Base-by-base conservation (phyloP, 352 stramenopile genomes). In the Phytophthora syringae region DNA sequence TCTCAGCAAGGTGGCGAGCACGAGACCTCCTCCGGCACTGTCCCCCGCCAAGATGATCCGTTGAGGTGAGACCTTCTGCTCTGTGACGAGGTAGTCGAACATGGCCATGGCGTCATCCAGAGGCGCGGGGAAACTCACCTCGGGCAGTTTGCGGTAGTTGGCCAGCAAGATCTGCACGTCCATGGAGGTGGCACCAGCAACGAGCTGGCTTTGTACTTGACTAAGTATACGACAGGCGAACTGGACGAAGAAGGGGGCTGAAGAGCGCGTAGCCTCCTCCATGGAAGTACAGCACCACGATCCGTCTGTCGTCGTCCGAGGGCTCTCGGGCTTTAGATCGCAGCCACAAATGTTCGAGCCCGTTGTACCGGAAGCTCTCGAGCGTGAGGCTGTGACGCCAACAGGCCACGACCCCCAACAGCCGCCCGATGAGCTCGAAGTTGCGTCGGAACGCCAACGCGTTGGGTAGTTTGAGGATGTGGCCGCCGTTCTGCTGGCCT, bases 91-190 rank as follows among this genome's bases (percentile, higher is more conserved):
- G 54, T 84, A 78, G 50, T 86, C 57, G 50, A 72, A 83, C 66
- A 82, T 85, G 36, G 36, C 28, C 30, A 82, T 60, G 15, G 79
- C 75, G 56, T 90, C 81, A 43, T 90, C 67, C 20, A 80, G 57
- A 30, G 78, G 79, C 0, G 60, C 24, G 0, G 81, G 81, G 57
- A 81, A 88, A 10, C 54, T 27, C 12, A 68, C 50, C 37, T 86
- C 73, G 5, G 79, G 77, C 16, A 81, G 60, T 60, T 88, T 90
- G n/a, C 79, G 81, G 66, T 88, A 90, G 65, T 88, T 90, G 25
- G 75, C 79, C n/a, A 90, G 61, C 47, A 88, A 64, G n/a, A 82
- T 74, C 42, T 88, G 62, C 18, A 86, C 76, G 21, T 74, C 43
- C 16, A 72, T 49, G 10, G 56, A 47, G 16, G 53, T 9, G 13